A percentile compares a stretch with the other conserved stretches of the same genome.
These are phyloP conservation scores for Lasiodiplodia sp. DNA, from an alignment of 2,329 filamentous ascomycete genomes.

Conservation along the genomic window DNA sequence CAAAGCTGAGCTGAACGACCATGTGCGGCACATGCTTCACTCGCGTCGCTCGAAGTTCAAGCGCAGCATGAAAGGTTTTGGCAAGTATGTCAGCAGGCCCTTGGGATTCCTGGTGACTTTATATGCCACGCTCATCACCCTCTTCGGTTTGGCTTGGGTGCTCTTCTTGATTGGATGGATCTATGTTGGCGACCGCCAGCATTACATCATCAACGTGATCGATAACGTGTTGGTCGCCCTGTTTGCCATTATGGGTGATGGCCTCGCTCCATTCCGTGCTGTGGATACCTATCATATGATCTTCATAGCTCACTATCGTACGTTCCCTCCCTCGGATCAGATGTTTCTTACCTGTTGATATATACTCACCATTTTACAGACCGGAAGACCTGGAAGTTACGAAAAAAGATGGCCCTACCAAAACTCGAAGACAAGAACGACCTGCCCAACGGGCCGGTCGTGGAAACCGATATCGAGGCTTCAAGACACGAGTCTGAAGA, in stretches of 20 bases:
- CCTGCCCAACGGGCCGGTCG: conserved; percentile 54
- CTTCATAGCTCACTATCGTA: conserved; percentile 70
- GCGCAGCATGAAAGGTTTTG: conserved; percentile 79
- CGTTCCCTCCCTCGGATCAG: background rate
- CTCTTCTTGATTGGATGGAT: conserved; percentile 91
- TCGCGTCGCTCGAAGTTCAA: conserved; percentile 82
- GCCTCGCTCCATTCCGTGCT: conserved; percentile 70
- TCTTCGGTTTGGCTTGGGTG: conserved; percentile 88
- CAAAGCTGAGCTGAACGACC: conserved; percentile 79
- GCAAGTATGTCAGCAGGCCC: conserved; percentile 77
- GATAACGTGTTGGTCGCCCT: conserved; percentile 64
- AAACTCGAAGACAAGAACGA: conserved; percentile 70
- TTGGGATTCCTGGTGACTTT: conserved; percentile 84
- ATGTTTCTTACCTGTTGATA: background rate
- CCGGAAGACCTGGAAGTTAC: conserved; percentile 65
- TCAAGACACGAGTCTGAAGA: conserved; percentile 28
- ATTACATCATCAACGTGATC: conserved; percentile 59
- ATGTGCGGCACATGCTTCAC: conserved; percentile 87
- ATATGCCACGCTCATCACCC: conserved; percentile 81
- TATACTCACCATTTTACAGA: conserved; percentile 41
- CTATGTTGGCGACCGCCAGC: conserved; percentile 73
- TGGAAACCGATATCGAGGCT: conserved; percentile 23
- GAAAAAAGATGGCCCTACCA: conserved; percentile 64
- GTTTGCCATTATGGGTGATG: conserved; percentile 66
- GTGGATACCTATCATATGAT: conserved; percentile 85